A percentile compares a stretch with the other conserved stretches of the same genome.
These are phyloP conservation scores for Paracamarosporium sp. DNA, from an alignment of 2,329 filamentous ascomycete genomes.

Conservation along the genomic window DNA sequence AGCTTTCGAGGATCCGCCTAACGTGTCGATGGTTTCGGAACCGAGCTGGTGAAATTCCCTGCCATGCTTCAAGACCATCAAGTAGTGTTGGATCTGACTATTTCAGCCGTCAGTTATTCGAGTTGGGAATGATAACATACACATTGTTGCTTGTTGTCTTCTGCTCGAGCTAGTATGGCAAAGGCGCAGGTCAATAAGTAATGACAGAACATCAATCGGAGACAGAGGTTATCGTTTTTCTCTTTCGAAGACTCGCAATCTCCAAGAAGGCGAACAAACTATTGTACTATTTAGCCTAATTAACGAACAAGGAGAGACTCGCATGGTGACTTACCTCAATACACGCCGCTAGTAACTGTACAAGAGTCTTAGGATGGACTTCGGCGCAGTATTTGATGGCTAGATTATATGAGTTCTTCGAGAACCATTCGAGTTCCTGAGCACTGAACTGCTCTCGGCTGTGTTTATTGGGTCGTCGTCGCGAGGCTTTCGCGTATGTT, in stretches of 20 bases:
- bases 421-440: conserved; percentile 82
- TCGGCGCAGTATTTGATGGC: conserved; percentile 67
- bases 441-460: conserved; percentile 59
- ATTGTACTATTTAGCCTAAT: conserved; percentile 3
- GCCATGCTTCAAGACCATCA: conserved; percentile 66
- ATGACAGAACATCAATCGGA: conserved; percentile 72
- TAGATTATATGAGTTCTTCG: conserved; percentile 80
- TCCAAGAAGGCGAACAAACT: conserved; percentile 51
- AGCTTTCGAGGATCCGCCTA: conserved; percentile 53
- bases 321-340: conserved; percentile 40
- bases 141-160: conserved; percentile 48
- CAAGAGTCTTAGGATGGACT: conserved; percentile 62
- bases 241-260: conserved; percentile 26
- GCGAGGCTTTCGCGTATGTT: conserved; percentile 52
- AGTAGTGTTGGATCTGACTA: conserved; percentile 66
- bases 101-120: conserved; percentile 34
- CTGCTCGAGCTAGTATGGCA: conserved; percentile 56
- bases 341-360: conserved; percentile 61
- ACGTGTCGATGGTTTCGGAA: conserved; percentile 42
- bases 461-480: conserved; percentile 51
- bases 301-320: background rate
- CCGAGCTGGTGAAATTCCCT: conserved; percentile 61
- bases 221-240: conserved; percentile 55
- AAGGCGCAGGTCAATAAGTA: conserved; percentile 65
- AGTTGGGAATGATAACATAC: conserved; percentile 37